phyloP scores from a whole-genome alignment of 768 basidiomycete species.

The Tylopilus balloui region DNA sequence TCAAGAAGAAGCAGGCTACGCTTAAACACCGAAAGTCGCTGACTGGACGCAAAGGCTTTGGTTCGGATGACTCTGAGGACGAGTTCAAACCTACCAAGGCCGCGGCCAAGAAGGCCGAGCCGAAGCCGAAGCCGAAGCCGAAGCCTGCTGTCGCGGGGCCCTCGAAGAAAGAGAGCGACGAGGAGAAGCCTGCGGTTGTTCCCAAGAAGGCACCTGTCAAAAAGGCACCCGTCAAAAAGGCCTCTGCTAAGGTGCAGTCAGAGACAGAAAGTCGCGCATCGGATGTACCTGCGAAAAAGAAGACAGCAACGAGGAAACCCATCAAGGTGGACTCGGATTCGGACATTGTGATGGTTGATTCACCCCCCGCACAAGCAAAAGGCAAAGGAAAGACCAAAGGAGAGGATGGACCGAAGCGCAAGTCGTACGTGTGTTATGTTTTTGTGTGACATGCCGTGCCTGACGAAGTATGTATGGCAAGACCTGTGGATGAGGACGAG shows the following conservation, averaged over 20 bases:
- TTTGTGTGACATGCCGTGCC: slow-evolving; percentile 1
- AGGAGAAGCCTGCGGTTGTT: slow-evolving; percentile 27
- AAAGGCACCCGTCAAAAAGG: slow-evolving; percentile 27
- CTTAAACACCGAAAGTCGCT: slow-evolving; percentile 53
- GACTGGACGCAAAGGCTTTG: slow-evolving; percentile 36
- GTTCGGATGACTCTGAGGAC: slow-evolving; percentile 43
- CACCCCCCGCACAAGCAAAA: slow-evolving; percentile 28
- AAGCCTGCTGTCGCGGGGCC: slow-evolving; percentile 33
- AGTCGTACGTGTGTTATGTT: slow-evolving; percentile 46
- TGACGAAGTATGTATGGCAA: slow-evolving; percentile 17
- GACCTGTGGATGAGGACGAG: slow-evolving; percentile 32
- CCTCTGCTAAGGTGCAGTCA: slow-evolving; percentile 31
- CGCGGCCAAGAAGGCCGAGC: slow-evolving; percentile 36
- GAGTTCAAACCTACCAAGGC: slow-evolving; percentile 54
- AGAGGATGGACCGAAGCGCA: slow-evolving; percentile 50
- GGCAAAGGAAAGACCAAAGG: slow-evolving; percentile 45
- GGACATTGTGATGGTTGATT: slow-evolving; percentile 32
- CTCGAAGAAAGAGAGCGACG: slow-evolving; percentile 45
- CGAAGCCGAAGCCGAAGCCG: slow-evolving; percentile 22
- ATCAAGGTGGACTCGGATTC: slow-evolving; percentile 36
- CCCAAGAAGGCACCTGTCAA: slow-evolving; percentile 32
- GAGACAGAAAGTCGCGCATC: slow-evolving; percentile 39
- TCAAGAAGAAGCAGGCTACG: slow-evolving; percentile 54
- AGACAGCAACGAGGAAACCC: slow-evolving; percentile 18
- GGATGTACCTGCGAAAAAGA: slow-evolving; percentile 21